Conservation (phyloP, 371 early-diverging fungal genomes). For the Rhizopus stolonifer region DNA sequence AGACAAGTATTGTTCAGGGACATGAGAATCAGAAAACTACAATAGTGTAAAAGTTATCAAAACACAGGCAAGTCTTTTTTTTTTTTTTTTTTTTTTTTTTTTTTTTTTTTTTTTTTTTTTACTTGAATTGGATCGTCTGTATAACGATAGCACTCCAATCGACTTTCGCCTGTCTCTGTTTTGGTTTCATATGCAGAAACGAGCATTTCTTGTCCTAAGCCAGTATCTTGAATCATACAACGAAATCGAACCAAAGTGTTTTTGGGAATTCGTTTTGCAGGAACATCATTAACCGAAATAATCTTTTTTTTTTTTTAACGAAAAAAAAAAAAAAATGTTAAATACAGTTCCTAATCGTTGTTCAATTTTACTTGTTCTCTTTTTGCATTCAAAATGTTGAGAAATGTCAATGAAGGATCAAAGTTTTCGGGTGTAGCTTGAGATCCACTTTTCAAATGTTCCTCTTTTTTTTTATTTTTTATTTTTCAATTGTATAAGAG, state of each 20-base stretch:
- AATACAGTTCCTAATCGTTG: too few species aligned
- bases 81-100: too few species aligned
- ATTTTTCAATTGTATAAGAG: not conserved
- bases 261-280: conserved; percentile 38
- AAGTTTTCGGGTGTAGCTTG: conserved; percentile 12
- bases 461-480: conserved; percentile 1
- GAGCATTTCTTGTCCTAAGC: conserved; percentile 62
- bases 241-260: conserved; percentile 61
- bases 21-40: conserved; percentile 7
- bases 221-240: conserved; percentile 71
- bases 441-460: conserved; percentile 7
- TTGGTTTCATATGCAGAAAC: conserved; percentile 45
- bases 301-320: conserved; percentile 35
- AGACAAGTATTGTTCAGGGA: conserved; percentile 31
- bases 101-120: conserved; percentile 12
- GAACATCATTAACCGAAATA: conserved; percentile 44
- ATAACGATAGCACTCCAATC: conserved; percentile 36
- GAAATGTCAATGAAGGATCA: conserved; percentile 19
- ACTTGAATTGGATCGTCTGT: conserved; percentile 37
- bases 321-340: not conserved
- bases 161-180: conserved; percentile 20
- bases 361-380: conserved; percentile 30
- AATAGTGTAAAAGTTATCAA: not conserved
- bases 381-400: conserved; percentile 13
- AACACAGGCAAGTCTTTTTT: too few species aligned